Evolutionary conservation across 192 early-diverging fungal genomes (phyloP), one percentile per base, ranked within the genome.

Genomic region (Haplosporangium gracile): DNA sequence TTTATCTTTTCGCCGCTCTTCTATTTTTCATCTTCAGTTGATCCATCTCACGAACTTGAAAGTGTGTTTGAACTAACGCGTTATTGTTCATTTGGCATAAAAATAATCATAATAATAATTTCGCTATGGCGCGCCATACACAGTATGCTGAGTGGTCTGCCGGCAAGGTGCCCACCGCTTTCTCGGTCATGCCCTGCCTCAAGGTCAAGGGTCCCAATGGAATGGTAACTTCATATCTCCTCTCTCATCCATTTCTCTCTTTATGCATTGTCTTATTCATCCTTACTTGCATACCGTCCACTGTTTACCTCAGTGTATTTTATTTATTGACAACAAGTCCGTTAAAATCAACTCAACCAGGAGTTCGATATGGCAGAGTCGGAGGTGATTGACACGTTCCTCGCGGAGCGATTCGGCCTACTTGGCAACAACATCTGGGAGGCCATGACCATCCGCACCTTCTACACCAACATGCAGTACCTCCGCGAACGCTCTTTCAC

Each of bases 391-490:
- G 83, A 85, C 70, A 57, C 72, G 1, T 85, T 75, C 51, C 68
- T 85, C 0, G 78, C 78, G 5, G 83, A 85, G 45, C 47, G 78
- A 34, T 80, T 80, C 10, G 76, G 53, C 1, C 78, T 85, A 32
- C 29, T 85, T 10, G 83, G 83, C 2, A 75, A 85, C 22, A 80
- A 80, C 75, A 68, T 76, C n/a, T 80, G 42, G 29, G 83, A 85
- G 53, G 43, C 53, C 2, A 39, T 79, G 53, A 79, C 78, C 24
- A 85, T 85, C 38, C 73, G 70, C 26, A 72, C 83, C 15, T 73
- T 80, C 70, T 79, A 80, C 39, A 68, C 78, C 20, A 80, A 68
- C 70, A 76, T 85, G 16, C 73, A 85, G 0, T 80, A 72, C 47
- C 49, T 85, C 13, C 78, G 73, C 13, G 83, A 85, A 45, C 74